These are phyloP conservation scores for Escallonia rubra DNA, from an alignment of 129 eudicot species.

Conservation along the genomic window DNA sequence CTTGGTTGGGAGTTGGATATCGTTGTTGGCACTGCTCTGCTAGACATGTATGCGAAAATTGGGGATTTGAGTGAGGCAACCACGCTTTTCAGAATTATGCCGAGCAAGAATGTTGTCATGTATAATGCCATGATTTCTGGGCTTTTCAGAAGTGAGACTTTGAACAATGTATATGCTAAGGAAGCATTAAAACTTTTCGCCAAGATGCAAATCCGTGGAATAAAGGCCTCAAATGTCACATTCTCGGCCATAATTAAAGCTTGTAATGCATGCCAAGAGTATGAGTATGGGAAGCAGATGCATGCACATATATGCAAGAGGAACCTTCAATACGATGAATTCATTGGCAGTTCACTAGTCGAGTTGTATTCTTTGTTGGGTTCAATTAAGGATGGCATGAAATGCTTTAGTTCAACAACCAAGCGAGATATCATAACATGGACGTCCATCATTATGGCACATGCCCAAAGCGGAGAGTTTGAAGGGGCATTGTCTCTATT, in stretches of 20 bases:
- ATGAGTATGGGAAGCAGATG: slow-evolving; percentile 41
- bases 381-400: slow-evolving; percentile 18
- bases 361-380: slow-evolving; percentile 34
- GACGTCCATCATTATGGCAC: slow-evolving; percentile 44
- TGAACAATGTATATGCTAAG: slow-evolving; percentile 7
- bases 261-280: slow-evolving; percentile 25
- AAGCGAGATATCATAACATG: slow-evolving; percentile 41
- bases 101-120: slow-evolving; percentile 41
- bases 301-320: slow-evolving; percentile 39
- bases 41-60: slow-evolving; percentile 47
- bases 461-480: slow-evolving; percentile 33
- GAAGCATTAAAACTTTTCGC: slow-evolving; percentile 21
- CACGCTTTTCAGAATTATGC: slow-evolving; percentile 22
- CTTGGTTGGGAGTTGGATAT: slow-evolving; percentile 45
- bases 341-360: slow-evolving; percentile 38
- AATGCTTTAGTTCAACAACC: slow-evolving; percentile 24
- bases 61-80: slow-evolving; percentile 36
- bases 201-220: slow-evolving; percentile 35
- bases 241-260: slow-evolving; percentile 40
- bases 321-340: slow-evolving; percentile 35
- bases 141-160: slow-evolving; percentile 16
- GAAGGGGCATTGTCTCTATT: slow-evolving; percentile 31
- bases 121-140: slow-evolving; percentile 52
- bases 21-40: slow-evolving; percentile 47
- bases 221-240: slow-evolving; percentile 36